Percentiles rank a stretch among this genome's conserved stretches.
These are phyloP conservation scores for Colletotrichum higginsianum DNA, from an alignment of 2,329 filamentous ascomycete species.

Conservation along the genomic window DNA sequence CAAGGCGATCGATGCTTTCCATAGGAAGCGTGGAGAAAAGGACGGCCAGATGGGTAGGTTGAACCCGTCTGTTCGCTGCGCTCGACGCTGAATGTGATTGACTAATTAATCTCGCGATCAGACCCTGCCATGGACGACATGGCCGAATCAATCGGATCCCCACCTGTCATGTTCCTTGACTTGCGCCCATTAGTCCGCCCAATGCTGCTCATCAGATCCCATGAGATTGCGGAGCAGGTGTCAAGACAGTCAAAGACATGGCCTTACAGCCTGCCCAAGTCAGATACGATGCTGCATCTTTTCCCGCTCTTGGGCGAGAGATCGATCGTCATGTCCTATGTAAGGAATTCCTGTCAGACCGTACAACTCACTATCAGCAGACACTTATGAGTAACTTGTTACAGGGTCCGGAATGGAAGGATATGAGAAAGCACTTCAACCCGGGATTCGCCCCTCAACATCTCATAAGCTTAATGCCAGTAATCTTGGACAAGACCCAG, in stretches of 20 bases:
- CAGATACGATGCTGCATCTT: constrained; percentile 48
- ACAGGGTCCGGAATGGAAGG: constrained; percentile 44
- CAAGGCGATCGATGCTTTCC: constrained; percentile 18
- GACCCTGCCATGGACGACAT: constrained; percentile 49
- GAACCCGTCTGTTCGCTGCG: too few species aligned
- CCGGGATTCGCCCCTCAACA: constrained; percentile 57
- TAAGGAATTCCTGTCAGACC: background rate
- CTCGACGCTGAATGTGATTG: background rate
- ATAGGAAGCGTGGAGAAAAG: constrained; percentile 18
- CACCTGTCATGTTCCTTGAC: constrained; percentile 53
- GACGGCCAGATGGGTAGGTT: constrained; percentile 21
- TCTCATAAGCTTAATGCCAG: constrained; percentile 54
- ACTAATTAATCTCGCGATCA: constrained; percentile 11
- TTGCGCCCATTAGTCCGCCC: constrained; percentile 52
- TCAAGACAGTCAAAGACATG: constrained; percentile 50
- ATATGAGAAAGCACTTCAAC: constrained; percentile 53
- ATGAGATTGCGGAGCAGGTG: constrained; percentile 56
- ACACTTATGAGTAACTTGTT: background rate
- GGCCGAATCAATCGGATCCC: constrained; percentile 49
- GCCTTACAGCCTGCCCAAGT: constrained; percentile 53
- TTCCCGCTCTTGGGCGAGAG: constrained; percentile 44
- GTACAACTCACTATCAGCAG: background rate
- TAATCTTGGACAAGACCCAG: constrained; percentile 53
- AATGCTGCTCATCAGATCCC: constrained; percentile 51
- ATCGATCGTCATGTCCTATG: constrained; percentile 43